A percentile compares a stretch with the other conserved stretches of the same genome.
Evolutionary conservation across 371 early-diverging fungal species (phyloP).

Genomic region (Saksenaea oblongispora): DNA sequence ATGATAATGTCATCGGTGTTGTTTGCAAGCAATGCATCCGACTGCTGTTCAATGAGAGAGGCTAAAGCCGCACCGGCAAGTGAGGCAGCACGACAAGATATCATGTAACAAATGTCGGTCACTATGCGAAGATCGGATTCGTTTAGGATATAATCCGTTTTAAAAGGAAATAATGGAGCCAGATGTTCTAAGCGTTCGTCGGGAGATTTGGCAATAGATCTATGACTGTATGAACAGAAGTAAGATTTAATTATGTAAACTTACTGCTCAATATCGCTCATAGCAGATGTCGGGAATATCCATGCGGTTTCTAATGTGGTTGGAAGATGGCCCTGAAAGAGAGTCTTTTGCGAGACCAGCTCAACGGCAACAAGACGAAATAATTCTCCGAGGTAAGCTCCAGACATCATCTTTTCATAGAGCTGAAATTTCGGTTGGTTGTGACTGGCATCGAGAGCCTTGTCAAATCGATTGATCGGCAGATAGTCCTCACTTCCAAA

Average conservation of each 20-base stretch:
- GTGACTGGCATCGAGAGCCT: conserved; percentile 69
- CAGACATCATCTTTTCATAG: conserved; percentile 90
- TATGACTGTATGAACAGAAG: background rate
- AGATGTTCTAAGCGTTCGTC: background rate
- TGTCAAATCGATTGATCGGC: conserved; percentile 80
- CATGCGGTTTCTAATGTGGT: conserved; percentile 57
- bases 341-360: conserved; percentile 62
- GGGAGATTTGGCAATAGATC: background rate
- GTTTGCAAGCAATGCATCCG: conserved; percentile 6
- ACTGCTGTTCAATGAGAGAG: conserved; percentile 36
- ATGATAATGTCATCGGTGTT: conserved; percentile 27
- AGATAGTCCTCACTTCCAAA: conserved; percentile 74
- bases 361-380: conserved; percentile 73
- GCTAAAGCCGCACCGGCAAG: conserved; percentile 36
- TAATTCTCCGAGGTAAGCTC: conserved; percentile 91
- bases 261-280: conserved; percentile 54
- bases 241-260: too few relatives aligned
- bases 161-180: conserved; percentile 8
- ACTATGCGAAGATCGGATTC: conserved; percentile 20
- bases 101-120: conserved; percentile 31
- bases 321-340: conserved; percentile 69
- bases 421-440: conserved; percentile 73
- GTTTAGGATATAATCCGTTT: conserved; percentile 13
- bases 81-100: conserved; percentile 33
- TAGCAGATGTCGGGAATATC: conserved; percentile 73